Conservation (phyloP, 352 stramenopile genomes). For the Pythium vanterpoolii region DNA sequence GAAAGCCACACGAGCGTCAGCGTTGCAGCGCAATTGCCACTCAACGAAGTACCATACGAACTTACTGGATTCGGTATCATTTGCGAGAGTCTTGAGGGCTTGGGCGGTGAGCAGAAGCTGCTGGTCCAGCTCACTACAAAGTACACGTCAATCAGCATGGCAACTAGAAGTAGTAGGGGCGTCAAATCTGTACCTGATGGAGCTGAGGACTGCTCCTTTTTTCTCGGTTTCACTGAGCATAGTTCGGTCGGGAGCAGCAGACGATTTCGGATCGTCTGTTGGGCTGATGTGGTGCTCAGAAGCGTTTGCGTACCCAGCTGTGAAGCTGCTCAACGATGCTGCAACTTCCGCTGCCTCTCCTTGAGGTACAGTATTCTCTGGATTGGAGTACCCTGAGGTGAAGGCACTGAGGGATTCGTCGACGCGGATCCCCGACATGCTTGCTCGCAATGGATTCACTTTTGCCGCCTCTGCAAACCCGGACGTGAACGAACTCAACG, state of each 20-base stretch:
- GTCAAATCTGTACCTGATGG: conserved; percentile 27
- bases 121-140: conserved; percentile 28
- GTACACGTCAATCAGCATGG: background rate
- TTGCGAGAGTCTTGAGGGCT: conserved; percentile 16
- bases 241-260: background rate
- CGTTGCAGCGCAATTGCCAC: background rate
- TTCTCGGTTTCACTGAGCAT: background rate
- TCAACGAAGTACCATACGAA: background rate
- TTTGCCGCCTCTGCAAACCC: conserved; percentile 10
- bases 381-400: conserved; percentile 19
- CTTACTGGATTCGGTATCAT: conserved; percentile 4
- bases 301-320: conserved; percentile 14
- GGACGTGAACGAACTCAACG: conserved; percentile 16
- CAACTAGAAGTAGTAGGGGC: background rate
- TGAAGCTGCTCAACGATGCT: conserved; percentile 32
- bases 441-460: conserved; percentile 9
- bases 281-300: background rate
- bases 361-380: background rate
- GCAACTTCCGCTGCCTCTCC: background rate
- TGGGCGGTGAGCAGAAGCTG: conserved; percentile 24
- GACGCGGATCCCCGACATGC: background rate
- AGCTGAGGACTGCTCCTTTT: conserved; percentile 8
- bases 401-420: conserved; percentile 31
- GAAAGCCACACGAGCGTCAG: background rate
- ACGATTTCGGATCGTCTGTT: background rate